Percentiles rank a stretch among this genome's conserved stretches.
These are phyloP conservation scores for Thelephora terrestris DNA, from an alignment of 1,284 basidiomycete genomes.

Conservation along the genomic window DNA sequence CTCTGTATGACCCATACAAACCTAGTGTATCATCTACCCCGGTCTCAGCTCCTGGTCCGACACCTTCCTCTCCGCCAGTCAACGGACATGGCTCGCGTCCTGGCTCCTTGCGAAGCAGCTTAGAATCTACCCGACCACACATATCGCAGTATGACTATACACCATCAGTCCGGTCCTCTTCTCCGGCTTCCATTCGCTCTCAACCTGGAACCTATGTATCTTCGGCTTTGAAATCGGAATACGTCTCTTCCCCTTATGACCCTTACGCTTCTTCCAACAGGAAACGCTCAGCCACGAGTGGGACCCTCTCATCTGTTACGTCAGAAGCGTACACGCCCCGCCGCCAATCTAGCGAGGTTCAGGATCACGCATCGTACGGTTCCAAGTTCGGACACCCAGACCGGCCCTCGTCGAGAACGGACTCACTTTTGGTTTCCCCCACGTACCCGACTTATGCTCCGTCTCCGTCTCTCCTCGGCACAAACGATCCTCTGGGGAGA, in stretches of 20 bases:
- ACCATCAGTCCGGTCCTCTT: neutral
- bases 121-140: neutral
- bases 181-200: neutral
- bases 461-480: conserved; percentile 66
- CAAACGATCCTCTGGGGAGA: conserved; percentile 77
- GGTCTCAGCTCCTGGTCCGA: neutral
- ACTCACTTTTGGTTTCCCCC: conserved; percentile 35
- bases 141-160: neutral
- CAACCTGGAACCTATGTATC: conserved; percentile 8
- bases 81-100: neutral
- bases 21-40: neutral
- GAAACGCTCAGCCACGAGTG: conserved; percentile 27
- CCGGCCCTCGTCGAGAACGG: conserved; percentile 13
- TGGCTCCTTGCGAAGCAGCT: conserved; percentile 1
- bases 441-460: conserved; percentile 54
- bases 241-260: conserved; percentile 10
- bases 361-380: neutral
- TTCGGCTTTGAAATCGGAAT: conserved; percentile 14
- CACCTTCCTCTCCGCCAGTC: neutral
- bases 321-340: conserved; percentile 37
- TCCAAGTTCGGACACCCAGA: conserved; percentile 7
- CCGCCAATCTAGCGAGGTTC: conserved; percentile 15
- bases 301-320: conserved; percentile 32
- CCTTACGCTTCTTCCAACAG: conserved; percentile 16
- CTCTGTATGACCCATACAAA: conserved; percentile 1